A percentile compares a stretch with the other conserved stretches of the same genome.
These are phyloP conservation scores for Linum lewisii DNA, from an alignment of 345 rosid genomes.

Conservation along the genomic window DNA sequence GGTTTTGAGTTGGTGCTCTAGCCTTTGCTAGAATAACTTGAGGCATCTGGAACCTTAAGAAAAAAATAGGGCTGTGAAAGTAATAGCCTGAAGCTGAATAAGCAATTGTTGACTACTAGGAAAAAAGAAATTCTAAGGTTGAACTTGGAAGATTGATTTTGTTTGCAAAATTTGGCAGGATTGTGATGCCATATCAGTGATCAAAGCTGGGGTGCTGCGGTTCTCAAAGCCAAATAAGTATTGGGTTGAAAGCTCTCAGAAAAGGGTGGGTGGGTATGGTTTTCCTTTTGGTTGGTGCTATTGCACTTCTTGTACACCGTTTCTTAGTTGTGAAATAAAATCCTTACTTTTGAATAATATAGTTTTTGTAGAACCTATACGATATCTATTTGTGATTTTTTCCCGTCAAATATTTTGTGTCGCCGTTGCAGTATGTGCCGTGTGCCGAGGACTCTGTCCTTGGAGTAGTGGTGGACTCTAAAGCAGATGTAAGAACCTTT, in stretches of 20 bases:
- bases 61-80: too few relatives aligned
- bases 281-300: not conserved
- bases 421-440: constrained; percentile 56
- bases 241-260: constrained; percentile 76
- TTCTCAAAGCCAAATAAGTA: constrained; percentile 66
- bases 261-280: constrained; percentile 53
- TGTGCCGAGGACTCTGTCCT: constrained; percentile 59
- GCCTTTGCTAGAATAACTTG: not conserved
- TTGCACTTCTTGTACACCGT: too few relatives aligned
- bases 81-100: too few relatives aligned
- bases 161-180: constrained; percentile 32
- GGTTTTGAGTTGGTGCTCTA: not conserved
- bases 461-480: constrained; percentile 75
- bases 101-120: too few relatives aligned
- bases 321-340: not conserved
- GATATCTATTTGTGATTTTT: too few relatives aligned
- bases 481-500: constrained; percentile 56
- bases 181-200: constrained; percentile 51
- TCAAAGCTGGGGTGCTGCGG: constrained; percentile 65
- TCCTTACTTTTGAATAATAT: too few relatives aligned
- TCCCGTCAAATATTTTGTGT: too few relatives aligned
- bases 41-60: too few relatives aligned
- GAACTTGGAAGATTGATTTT: too few relatives aligned
- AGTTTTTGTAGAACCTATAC: too few relatives aligned
- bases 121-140: too few relatives aligned